Percentiles rank a stretch among this genome's conserved stretches.
Conservation (phyloP, 768 basidiomycete genomes). For the Pulveroboletus sp. region DNA sequence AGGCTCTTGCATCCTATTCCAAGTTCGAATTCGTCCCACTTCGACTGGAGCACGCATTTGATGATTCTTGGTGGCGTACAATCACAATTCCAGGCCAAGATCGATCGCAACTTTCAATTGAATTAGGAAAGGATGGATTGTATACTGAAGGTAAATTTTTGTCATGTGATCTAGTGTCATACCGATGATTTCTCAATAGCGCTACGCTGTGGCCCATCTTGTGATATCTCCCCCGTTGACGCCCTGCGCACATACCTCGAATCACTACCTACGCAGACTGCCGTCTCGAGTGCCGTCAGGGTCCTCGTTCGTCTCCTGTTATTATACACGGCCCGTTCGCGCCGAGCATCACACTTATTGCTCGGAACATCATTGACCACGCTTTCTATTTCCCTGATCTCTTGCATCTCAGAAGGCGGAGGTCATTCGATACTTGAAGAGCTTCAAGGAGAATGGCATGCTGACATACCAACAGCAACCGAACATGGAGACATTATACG, state of each 20-base stretch:
- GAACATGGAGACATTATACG: slow-evolving; percentile 33
- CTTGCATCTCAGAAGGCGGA: slow-evolving; percentile 70
- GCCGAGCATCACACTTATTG: slow-evolving; percentile 67
- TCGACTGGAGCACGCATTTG: slow-evolving; percentile 73
- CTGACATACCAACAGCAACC: slow-evolving; percentile 16
- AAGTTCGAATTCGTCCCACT: slow-evolving; percentile 58
- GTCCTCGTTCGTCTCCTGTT: slow-evolving; percentile 65
- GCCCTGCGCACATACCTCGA: slow-evolving; percentile 50
- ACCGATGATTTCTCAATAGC: slow-evolving; percentile 18
- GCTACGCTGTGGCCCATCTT: slow-evolving; percentile 17
- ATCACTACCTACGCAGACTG: slow-evolving; percentile 72
- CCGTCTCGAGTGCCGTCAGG: slow-evolving; percentile 54
- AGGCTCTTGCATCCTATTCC: slow-evolving; percentile 44
- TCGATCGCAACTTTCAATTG: slow-evolving; percentile 36
- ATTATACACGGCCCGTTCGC: slow-evolving; percentile 57
- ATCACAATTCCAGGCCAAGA: slow-evolving; percentile 34
- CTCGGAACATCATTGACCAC: slow-evolving; percentile 79
- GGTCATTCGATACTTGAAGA: slow-evolving; percentile 70
- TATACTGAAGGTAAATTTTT: slow-evolving; percentile 33
- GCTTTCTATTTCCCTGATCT: slow-evolving; percentile 68
- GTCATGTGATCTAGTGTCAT: too few species aligned
- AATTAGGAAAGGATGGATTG: slow-evolving; percentile 53
- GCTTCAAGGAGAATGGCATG: slow-evolving; percentile 65
- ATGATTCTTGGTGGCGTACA: slow-evolving; percentile 58
- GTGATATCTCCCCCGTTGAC: slow-evolving; percentile 19